Percentiles rank a stretch among this genome's conserved stretches.
These are phyloP conservation scores for Lizonia empirigonia DNA, from an alignment of 2,329 filamentous ascomycete species.

Conservation along the genomic window DNA sequence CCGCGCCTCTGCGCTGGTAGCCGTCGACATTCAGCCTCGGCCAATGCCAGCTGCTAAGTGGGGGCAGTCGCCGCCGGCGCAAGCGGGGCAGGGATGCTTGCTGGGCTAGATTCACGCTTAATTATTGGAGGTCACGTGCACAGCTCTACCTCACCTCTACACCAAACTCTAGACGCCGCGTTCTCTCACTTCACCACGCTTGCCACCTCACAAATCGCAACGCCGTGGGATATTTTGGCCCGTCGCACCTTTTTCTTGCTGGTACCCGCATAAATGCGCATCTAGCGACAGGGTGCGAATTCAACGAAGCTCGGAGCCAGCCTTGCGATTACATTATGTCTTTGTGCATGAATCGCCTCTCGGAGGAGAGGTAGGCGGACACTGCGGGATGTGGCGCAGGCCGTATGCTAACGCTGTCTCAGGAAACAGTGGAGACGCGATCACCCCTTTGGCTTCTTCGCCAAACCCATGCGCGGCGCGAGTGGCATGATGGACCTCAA, in stretches of 20 bases:
- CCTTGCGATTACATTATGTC: constrained; percentile 64
- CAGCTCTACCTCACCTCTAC: constrained; percentile 23
- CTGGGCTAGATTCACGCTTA: constrained; percentile 17
- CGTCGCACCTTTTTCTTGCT: not conserved
- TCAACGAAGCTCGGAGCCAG: not conserved
- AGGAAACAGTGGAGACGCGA: constrained; percentile 98
- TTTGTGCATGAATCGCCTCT: constrained; percentile 77
- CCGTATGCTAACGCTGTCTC: constrained; percentile 25
- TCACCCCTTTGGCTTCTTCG: constrained; percentile 97
- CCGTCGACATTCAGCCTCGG: constrained; percentile 32
- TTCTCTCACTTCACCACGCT: constrained; percentile 25
- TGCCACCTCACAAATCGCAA: constrained; percentile 9
- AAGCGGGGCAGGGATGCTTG: constrained; percentile 11
- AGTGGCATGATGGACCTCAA: constrained; percentile 89
- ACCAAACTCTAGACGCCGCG: not conserved
- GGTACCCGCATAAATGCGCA: not conserved
- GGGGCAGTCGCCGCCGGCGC: constrained; percentile 7
- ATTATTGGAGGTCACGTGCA: constrained; percentile 33
- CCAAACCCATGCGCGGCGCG: constrained; percentile 79
- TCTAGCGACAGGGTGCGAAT: not conserved
- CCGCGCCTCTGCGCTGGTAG: constrained; percentile 4
- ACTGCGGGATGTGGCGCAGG: not conserved
- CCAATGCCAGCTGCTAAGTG: constrained; percentile 13
- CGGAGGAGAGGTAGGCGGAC: constrained; percentile 44
- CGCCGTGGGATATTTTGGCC: not conserved